Conservation (phyloP, 2,329 filamentous ascomycete genomes). For the Nemania sp. region DNA sequence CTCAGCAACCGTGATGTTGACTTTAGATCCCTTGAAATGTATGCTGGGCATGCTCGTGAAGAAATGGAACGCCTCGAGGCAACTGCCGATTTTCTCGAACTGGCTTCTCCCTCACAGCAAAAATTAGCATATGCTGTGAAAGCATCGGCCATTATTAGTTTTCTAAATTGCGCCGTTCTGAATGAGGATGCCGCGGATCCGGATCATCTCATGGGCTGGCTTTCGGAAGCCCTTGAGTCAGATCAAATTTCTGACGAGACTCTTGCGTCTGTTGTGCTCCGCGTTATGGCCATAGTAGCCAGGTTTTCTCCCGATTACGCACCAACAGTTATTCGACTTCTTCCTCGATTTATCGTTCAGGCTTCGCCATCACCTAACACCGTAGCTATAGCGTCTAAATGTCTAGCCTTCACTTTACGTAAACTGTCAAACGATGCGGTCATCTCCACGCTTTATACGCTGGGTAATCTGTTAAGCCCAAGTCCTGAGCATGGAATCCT, state of each 20-base stretch:
- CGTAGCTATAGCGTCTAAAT: constrained; percentile 78
- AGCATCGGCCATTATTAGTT: constrained; percentile 77
- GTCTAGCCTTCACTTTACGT: constrained; percentile 78
- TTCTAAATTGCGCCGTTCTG: constrained; percentile 80
- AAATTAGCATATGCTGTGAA: constrained; percentile 84
- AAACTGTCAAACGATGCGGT: constrained; percentile 87
- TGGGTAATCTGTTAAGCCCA: constrained; percentile 93
- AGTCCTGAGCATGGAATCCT: constrained; percentile 58
- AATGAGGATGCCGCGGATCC: constrained; percentile 80
- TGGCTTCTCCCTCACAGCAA: constrained; percentile 86
- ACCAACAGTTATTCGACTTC: constrained; percentile 72
- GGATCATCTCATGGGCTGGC: constrained; percentile 79
- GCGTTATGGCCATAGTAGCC: constrained; percentile 80
- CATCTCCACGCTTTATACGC: constrained; percentile 91
- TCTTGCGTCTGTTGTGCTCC: constrained; percentile 77
- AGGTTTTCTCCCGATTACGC: constrained; percentile 73
- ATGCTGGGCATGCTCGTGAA: constrained; percentile 74
- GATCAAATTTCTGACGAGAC: constrained; percentile 80
- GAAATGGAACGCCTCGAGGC: constrained; percentile 87
- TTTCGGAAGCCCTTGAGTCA: constrained; percentile 79
- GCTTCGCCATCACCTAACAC: constrained; percentile 70
- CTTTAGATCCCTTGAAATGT: constrained; percentile 59
- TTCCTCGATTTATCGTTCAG: constrained; percentile 88
- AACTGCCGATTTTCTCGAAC: constrained; percentile 83
- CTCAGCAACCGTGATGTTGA: constrained; percentile 53